Conservation (phyloP, 176 grass and related monocot genomes). For the Poa pratensis region DNA sequence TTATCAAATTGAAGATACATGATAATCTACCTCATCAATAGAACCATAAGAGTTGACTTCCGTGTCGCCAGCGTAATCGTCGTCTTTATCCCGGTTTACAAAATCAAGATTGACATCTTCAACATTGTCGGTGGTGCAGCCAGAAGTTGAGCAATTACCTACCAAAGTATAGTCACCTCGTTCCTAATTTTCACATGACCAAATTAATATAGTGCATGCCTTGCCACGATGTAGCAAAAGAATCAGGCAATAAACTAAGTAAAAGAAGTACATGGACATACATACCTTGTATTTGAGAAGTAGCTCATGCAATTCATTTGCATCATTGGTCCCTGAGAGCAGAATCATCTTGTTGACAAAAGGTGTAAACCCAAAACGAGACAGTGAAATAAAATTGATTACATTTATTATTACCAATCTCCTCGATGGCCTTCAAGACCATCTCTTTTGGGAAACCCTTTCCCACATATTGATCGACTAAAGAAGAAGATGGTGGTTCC, state of each 20-base stretch:
- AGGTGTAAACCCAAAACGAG: constrained; percentile 5
- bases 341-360: constrained; percentile 9
- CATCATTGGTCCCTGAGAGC: constrained; percentile 53
- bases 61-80: neutral
- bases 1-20: neutral
- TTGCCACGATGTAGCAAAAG: neutral
- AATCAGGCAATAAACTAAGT: constrained; percentile 14
- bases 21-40: neutral
- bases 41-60: neutral
- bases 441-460: constrained; percentile 60
- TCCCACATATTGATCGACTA: constrained; percentile 36
- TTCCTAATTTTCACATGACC: constrained; percentile 41
- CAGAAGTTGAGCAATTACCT: constrained; percentile 23
- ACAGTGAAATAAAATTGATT: constrained; percentile 36
- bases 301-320: constrained; percentile 65
- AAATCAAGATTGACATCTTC: constrained; percentile 16
- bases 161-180: constrained; percentile 41
- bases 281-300: constrained; percentile 68
- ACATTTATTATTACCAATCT: constrained; percentile 41
- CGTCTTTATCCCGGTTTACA: neutral
- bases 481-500: constrained; percentile 32
- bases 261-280: neutral
- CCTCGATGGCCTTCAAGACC: constrained; percentile 51
- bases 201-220: neutral
- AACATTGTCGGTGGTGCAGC: constrained; percentile 17